Evolutionary conservation across 306 rosid genomes (phyloP), one percentile per base, ranked within the genome.

Genomic region (Notholithocarpus densiflorus): DNA sequence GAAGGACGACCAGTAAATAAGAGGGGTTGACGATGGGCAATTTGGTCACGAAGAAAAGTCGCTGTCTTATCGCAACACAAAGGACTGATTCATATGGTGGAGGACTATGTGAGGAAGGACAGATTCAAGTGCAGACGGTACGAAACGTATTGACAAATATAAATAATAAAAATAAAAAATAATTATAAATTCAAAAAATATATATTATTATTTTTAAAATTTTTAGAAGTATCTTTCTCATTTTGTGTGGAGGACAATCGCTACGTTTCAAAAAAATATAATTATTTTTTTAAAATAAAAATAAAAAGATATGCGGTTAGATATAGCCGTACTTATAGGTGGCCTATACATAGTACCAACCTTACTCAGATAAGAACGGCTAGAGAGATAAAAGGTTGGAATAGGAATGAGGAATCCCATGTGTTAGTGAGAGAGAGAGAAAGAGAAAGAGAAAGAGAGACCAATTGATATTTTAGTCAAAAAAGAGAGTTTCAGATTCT

Each of bases 71-170:
- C 79, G 54, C 37, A 40, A 56, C 68, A 40, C 64, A 69, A 87
- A 79, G 71, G 74, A 66, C 76, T 53, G 53, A 40, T 56, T 78
- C 75, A 89, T 89, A 79, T 80, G 92, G 98, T 91, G 98, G 90
- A 94, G 98, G 91, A 85, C 2, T 88, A 92, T 91, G 34, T 86
- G 98, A 89, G 98, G 97, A 87, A 94, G 98, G 98, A 94, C 95
- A 90, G 88, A 87, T 85, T 76, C 87, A 89, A 88, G 93, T 92
- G 90, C 94, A 81, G 84, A 51, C 85, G 57, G 98, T 94, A 94
- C 98, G 94, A 88, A 76, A 56, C 15, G 59, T 26, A 51, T 75
- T 71, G 73, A 79, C 82, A 53, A 52, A 37, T 9, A 29, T 7
- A 70, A 13, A 77, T 6, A 27, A 40, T 40, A 17, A 5, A 56